Evolutionary conservation across 176 grass and related monocot genomes (phyloP), one percentile per base, ranked within the genome.

Genomic region (Aegilops sharonensis): DNA sequence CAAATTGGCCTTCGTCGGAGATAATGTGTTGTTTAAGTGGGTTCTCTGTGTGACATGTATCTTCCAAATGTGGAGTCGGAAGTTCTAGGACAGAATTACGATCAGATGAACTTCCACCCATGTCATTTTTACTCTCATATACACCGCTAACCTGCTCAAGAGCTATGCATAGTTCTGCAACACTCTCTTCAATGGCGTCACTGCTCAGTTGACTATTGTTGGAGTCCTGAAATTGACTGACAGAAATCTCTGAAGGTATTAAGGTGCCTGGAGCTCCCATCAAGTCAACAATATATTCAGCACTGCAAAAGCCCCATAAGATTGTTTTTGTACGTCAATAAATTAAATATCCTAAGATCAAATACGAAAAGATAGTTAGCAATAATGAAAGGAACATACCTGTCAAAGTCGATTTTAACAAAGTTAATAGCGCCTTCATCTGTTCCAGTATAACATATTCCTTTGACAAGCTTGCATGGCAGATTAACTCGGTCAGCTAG

Each of bases 371-470:
- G 21, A 83, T 62, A 15, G 25, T 67, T 56, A 86, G 76, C 11
- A 68, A 69, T 23, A 52, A 78, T 23, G 72, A 39, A 86, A 85
- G 39, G 8, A 35, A 84, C 14, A 71, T 82, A 99, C 97, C 94
- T 94, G 62, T 84, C 85, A 91, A 84, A 96, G 92, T 96, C 97
- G 85, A 93, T 72, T 91, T 99, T 96, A 87, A 99, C 89, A 73
- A 96, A 91, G 82, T 99, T 99, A 83, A 99, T 89, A 83, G 94
- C 97, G 76, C 97, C 97, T 90, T 96, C 97, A 78, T 99, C 97
- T 17, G 92, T 94, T 80, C 97, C 97, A 12, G 97, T 94, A 79
- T 96, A 91, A 80, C 86, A 99, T 74, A 91, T 94, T 81, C 94
- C 97, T 90, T 94, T 99, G 10, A 99, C 92, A 89, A 99, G 92